A percentile compares a stretch with the other conserved stretches of the same genome.
phyloP scores from a whole-genome alignment of 768 basidiomycete species.

The Cantharellus anzutake region DNA sequence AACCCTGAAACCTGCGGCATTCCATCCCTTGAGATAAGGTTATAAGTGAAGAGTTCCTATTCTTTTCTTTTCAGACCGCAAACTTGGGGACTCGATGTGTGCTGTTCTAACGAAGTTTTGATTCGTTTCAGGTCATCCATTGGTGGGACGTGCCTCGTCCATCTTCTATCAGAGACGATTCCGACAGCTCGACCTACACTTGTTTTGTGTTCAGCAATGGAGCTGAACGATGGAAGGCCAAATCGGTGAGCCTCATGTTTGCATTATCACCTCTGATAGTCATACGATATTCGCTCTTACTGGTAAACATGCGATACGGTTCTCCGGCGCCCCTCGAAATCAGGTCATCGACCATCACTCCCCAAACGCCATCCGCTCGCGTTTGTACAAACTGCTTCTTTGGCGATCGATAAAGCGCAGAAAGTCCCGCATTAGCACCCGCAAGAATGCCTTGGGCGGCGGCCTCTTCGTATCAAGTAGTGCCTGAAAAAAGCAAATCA shows the following conservation, averaged over 20 bases:
- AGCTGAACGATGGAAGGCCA: constrained; percentile 27
- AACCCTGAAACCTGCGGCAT: constrained; percentile 22
- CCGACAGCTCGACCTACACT: constrained; percentile 22
- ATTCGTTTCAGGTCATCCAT: constrained; percentile 17
- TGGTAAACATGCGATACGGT: constrained; percentile 91
- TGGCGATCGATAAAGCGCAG: constrained; percentile 34
- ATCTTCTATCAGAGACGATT: constrained; percentile 26
- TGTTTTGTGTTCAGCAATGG: neutral
- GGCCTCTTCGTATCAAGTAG: constrained; percentile 89
- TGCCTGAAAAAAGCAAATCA: constrained; percentile 27
- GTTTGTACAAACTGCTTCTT: constrained; percentile 31
- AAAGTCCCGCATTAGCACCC: constrained; percentile 71
- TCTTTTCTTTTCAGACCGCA: constrained; percentile 19
- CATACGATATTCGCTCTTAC: constrained; percentile 79
- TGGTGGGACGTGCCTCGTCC: constrained; percentile 20
- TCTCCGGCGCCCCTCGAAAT: constrained; percentile 79
- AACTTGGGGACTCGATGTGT: constrained; percentile 18
- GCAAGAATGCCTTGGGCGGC: constrained; percentile 80
- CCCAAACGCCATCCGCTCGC: constrained; percentile 72
- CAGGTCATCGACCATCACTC: constrained; percentile 86
- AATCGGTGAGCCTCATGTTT: constrained; percentile 60
- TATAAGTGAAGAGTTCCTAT: neutral
- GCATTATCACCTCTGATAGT: constrained; percentile 78
- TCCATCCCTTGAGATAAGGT: constrained; percentile 21
- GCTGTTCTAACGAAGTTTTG: constrained; percentile 18